phyloP scores from a whole-genome alignment of 1,284 basidiomycete species.

The Athelia sp. region DNA sequence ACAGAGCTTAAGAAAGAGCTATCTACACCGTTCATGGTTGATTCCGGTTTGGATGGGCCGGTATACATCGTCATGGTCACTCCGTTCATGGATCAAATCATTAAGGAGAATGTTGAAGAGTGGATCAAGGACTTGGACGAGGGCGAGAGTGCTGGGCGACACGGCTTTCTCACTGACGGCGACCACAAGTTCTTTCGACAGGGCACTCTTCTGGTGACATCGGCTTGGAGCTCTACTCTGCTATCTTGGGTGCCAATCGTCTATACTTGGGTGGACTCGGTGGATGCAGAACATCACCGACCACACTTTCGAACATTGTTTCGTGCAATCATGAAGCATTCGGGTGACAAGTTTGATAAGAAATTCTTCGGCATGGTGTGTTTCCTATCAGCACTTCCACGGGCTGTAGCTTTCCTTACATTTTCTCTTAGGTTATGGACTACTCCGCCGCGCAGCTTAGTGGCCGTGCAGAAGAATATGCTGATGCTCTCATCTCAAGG shows the following conservation, averaged over 20 bases:
- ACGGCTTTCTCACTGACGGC: conserved; percentile 17
- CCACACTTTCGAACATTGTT: conserved; percentile 13
- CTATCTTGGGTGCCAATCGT: conserved; percentile 13
- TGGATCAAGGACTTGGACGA: conserved; percentile 7
- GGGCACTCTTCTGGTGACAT: conserved; percentile 14
- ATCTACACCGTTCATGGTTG: conserved; percentile 10
- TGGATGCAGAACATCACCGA: conserved; percentile 13
- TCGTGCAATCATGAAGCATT: conserved; percentile 5
- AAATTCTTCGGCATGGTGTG: conserved; percentile 5
- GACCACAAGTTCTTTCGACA: conserved; percentile 15
- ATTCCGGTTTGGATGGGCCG: conserved; percentile 9
- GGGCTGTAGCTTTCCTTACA: background rate
- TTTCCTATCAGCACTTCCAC: background rate
- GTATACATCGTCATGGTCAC: conserved; percentile 12
- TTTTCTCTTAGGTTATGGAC: conserved; percentile 9
- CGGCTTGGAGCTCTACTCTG: conserved; percentile 7
- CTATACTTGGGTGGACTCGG: conserved; percentile 14
- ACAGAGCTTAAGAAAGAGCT: conserved; percentile 7
- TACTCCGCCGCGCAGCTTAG: conserved; percentile 7
- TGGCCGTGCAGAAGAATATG: conserved; percentile 10
- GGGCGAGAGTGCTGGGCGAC: conserved; percentile 1
- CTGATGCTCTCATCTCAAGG: conserved; percentile 3
- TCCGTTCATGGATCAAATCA: conserved; percentile 11
- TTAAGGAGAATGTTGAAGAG: conserved; percentile 9
- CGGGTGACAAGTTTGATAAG: conserved; percentile 3